These are phyloP conservation scores for Neoascochyta sp. DNA, from an alignment of 2,329 filamentous ascomycete genomes.

Conservation along the genomic window DNA sequence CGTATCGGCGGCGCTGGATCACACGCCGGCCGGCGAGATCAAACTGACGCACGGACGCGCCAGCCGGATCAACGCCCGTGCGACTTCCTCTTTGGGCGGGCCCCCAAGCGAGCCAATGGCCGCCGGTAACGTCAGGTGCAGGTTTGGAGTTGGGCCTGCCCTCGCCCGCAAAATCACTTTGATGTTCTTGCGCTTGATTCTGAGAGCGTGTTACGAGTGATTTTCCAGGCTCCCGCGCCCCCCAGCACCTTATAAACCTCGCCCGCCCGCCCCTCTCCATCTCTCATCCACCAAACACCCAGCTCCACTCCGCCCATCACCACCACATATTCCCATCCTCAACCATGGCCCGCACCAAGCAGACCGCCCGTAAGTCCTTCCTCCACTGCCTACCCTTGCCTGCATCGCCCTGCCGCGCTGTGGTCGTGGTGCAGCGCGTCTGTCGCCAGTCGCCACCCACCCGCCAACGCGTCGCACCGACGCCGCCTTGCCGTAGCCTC, in stretches of 20 bases:
- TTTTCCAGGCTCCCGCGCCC: conserved; percentile 37
- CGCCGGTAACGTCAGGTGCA: conserved; percentile 9
- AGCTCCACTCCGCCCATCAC: conserved; percentile 28
- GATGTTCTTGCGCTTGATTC: conserved; percentile 28
- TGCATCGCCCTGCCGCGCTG: conserved; percentile 18
- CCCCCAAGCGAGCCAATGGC: conserved; percentile 26
- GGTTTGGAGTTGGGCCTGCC: conserved; percentile 22
- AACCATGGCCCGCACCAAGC: conserved; percentile 54
- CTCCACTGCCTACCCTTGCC: conserved; percentile 6
- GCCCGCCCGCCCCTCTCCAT: conserved; percentile 33
- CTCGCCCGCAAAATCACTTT: conserved; percentile 21
- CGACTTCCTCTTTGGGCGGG: conserved; percentile 21
- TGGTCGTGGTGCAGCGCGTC: conserved; percentile 10
- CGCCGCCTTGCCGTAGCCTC: conserved; percentile 5
- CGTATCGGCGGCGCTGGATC: conserved; percentile 21
- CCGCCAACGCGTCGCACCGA: conserved; percentile 16
- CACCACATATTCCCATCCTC: conserved; percentile 20
- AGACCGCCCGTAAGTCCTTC: conserved; percentile 52
- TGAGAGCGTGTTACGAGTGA: conserved; percentile 24
- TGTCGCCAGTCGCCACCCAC: conserved; percentile 16
- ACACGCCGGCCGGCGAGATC: conserved; percentile 28
- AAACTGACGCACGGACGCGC: conserved; percentile 29
- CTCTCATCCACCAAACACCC: conserved; percentile 36
- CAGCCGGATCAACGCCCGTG: conserved; percentile 33
- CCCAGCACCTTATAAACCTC: conserved; percentile 39